These are phyloP conservation scores for Rickenella mellea DNA, from an alignment of 768 basidiomycete genomes.

Conservation along the genomic window DNA sequence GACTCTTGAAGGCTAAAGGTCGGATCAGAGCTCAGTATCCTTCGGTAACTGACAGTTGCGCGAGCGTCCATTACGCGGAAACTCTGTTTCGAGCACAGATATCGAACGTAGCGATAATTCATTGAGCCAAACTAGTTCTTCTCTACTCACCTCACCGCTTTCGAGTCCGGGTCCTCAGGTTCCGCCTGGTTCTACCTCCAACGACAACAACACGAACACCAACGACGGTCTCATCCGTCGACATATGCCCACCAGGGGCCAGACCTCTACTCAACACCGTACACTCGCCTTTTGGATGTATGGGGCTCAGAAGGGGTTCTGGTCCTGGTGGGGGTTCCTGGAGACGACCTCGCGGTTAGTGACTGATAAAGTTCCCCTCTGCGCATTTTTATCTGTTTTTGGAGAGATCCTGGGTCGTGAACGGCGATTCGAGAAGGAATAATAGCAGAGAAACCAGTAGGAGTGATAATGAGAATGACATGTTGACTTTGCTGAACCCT, in stretches of 20 bases:
- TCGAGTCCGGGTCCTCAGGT: conserved; percentile 3
- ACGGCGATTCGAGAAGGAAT: conserved; percentile 51
- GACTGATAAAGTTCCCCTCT: conserved; percentile 54
- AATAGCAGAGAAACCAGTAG: conserved; percentile 22
- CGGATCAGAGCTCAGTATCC: no score
- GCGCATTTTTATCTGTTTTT: conserved; percentile 80
- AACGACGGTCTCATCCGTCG: neutral
- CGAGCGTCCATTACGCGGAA: no score
- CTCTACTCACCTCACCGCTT: conserved; percentile 2
- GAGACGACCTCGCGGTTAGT: conserved; percentile 25
- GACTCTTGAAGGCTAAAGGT: neutral
- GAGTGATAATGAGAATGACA: conserved; percentile 3
- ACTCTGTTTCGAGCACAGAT: conserved; percentile 27
- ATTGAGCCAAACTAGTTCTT: conserved; percentile 5
- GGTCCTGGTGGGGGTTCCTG: conserved; percentile 40
- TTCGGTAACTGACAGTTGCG: no score
- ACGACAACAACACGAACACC: no score
- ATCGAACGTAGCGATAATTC: conserved; percentile 32
- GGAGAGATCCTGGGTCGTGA: conserved; percentile 83
- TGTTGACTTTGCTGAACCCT: conserved; percentile 3
- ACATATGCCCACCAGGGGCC: conserved; percentile 18
- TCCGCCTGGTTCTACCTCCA: neutral
- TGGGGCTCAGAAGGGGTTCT: conserved; percentile 61
- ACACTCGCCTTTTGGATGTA: conserved; percentile 45
- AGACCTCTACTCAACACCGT: no score